These are phyloP conservation scores for Jamesozyma gamospora DNA, from an alignment of 805 yeast species.

Conservation along the genomic window DNA sequence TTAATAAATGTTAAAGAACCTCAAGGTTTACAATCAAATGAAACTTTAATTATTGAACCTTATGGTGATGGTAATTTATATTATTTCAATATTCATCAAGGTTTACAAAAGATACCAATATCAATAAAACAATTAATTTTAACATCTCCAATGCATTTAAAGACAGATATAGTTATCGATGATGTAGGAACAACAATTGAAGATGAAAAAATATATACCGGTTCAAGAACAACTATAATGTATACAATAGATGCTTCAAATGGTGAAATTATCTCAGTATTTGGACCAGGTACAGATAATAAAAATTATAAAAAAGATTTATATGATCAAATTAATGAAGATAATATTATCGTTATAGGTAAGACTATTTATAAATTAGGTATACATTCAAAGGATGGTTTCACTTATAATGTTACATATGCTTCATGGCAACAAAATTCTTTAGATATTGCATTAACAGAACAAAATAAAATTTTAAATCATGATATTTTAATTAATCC, in stretches of 20 bases:
- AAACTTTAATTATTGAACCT: constrained; percentile 86
- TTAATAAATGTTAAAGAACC: constrained; percentile 17
- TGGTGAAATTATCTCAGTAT: constrained; percentile 63
- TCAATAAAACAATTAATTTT: constrained; percentile 66
- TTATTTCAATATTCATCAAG: constrained; percentile 63
- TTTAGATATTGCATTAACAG: constrained; percentile 46
- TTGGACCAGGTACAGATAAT: constrained; percentile 43
- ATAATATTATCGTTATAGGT: constrained; percentile 48
- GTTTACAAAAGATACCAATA: constrained; percentile 74
- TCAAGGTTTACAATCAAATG: constrained; percentile 12
- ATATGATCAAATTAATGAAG: constrained; percentile 9
- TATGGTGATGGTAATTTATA: constrained; percentile 73
- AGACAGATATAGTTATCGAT: constrained; percentile 37
- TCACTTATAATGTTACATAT: constrained; percentile 78
- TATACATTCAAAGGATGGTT: constrained; percentile 63
- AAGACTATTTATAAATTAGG: constrained; percentile 61
- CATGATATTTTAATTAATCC: constrained; percentile 80
- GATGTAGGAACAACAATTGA: constrained; percentile 28
- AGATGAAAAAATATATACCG: constrained; percentile 80
- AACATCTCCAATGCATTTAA: constrained; percentile 76
- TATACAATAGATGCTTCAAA: constrained; percentile 62
- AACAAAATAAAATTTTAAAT: constrained; percentile 43
- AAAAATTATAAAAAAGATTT: constrained; percentile 10
- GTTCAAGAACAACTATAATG: constrained; percentile 65
- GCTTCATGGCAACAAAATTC: constrained; percentile 90